Evolutionary conservation across 768 basidiomycete genomes (phyloP).

Genomic region (Trametes cubensis): DNA sequence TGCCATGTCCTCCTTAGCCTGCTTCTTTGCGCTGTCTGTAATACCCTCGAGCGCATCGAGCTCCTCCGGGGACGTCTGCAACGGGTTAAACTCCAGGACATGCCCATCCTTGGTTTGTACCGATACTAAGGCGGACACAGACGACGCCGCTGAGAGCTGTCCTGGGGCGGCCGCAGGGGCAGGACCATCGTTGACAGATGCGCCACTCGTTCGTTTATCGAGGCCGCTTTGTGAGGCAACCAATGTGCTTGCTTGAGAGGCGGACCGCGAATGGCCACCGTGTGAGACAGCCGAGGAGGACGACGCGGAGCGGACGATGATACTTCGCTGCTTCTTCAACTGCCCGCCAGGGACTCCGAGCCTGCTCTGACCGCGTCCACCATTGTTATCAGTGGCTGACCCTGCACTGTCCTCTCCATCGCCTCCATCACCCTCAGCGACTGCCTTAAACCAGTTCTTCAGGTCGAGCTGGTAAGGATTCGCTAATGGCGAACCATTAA

Average conservation of each 20-base stretch:
- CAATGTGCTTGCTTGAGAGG: slow-evolving; percentile 55
- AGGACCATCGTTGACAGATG: not conserved
- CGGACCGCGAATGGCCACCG: slow-evolving; percentile 46
- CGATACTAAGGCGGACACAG: slow-evolving; percentile 62
- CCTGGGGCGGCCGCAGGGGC: slow-evolving; percentile 3
- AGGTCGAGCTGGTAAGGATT: slow-evolving; percentile 75
- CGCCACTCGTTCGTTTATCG: slow-evolving; percentile 19
- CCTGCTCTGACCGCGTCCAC: slow-evolving; percentile 10
- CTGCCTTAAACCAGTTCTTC: slow-evolving; percentile 54
- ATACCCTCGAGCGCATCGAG: slow-evolving; percentile 80
- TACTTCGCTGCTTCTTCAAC: slow-evolving; percentile 39
- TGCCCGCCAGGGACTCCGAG: slow-evolving; percentile 25
- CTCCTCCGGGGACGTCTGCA: slow-evolving; percentile 69
- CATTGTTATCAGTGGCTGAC: slow-evolving; percentile 17
- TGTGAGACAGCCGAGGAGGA: slow-evolving; percentile 17
- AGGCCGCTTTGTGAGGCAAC: slow-evolving; percentile 38
- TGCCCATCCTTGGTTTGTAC: slow-evolving; percentile 84
- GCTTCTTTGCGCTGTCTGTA: slow-evolving; percentile 80
- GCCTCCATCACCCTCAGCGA: slow-evolving; percentile 39
- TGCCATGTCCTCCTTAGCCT: slow-evolving; percentile 76
- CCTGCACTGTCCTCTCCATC: slow-evolving; percentile 24
- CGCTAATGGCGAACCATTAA: slow-evolving; percentile 81
- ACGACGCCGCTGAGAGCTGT: slow-evolving; percentile 23
- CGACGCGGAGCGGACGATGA: slow-evolving; percentile 41
- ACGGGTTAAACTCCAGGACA: slow-evolving; percentile 82